A percentile compares a stretch with the other conserved stretches of the same genome.
Conservation (phyloP, 352 stramenopile species). For the Pythium plurisporium region DNA sequence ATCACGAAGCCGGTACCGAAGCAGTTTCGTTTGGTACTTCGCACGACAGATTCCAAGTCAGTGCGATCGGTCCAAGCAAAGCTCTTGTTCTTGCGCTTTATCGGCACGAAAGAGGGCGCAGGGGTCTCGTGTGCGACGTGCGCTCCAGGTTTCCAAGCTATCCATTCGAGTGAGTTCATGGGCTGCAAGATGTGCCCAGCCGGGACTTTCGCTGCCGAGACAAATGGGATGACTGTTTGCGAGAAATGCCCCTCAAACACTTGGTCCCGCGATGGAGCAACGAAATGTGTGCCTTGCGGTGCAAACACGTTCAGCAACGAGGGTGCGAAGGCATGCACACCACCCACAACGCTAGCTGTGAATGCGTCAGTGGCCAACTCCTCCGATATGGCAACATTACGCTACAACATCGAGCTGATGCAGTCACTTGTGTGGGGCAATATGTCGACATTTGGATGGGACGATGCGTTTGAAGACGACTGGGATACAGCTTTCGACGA, state of each 20-base stretch:
- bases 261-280: slow-evolving; percentile 47
- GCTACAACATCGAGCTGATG: slow-evolving; percentile 75
- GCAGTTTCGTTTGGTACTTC: slow-evolving; percentile 55
- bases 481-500: slow-evolving; percentile 6
- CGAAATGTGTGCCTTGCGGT: slow-evolving; percentile 49
- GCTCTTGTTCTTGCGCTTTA: slow-evolving; percentile 44
- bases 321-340: slow-evolving; percentile 39
- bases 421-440: slow-evolving; percentile 70
- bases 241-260: slow-evolving; percentile 53
- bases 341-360: slow-evolving; percentile 36
- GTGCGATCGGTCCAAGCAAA: slow-evolving; percentile 48
- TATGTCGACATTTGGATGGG: slow-evolving; percentile 7
- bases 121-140: slow-evolving; percentile 53
- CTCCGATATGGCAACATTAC: slow-evolving; percentile 2
- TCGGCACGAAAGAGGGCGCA: slow-evolving; percentile 43
- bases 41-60: slow-evolving; percentile 38
- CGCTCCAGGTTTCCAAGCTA: slow-evolving; percentile 43
- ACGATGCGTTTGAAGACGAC: slow-evolving; percentile 16
- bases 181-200: slow-evolving; percentile 57
- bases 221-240: slow-evolving; percentile 41
- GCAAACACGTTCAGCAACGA: slow-evolving; percentile 53
- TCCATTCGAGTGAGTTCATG: slow-evolving; percentile 28
- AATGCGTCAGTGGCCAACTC: slow-evolving; percentile 28
- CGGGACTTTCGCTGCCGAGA: slow-evolving; percentile 37
- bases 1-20: slow-evolving; percentile 40